A percentile compares a stretch with the other conserved stretches of the same genome.
Evolutionary conservation across 1,284 basidiomycete genomes (phyloP).

Genomic region (Calocybe gambosa): DNA sequence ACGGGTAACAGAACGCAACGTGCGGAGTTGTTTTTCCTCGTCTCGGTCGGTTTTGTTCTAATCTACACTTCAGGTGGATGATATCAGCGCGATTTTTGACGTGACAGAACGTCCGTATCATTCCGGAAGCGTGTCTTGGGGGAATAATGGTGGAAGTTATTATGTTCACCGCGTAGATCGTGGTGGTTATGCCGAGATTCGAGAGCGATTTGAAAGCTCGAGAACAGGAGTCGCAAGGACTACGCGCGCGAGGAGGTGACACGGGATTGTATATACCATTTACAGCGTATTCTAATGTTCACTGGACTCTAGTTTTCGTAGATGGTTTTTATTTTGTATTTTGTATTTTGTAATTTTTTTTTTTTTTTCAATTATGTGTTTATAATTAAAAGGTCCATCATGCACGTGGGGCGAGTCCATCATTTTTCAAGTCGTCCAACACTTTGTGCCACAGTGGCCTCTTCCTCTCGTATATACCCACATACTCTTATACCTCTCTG

Average conservation of each 20-base stretch:
- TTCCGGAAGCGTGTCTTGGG: slow-evolving; percentile 73
- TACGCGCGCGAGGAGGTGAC: slow-evolving; percentile 14
- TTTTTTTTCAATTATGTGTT: neutral
- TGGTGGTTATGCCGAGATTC: slow-evolving; percentile 55
- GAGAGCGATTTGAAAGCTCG: slow-evolving; percentile 43
- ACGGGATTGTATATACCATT: neutral
- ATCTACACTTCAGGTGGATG: slow-evolving; percentile 47
- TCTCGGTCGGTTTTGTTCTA: neutral
- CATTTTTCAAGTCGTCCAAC: slow-evolving; percentile 1
- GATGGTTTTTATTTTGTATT: neutral
- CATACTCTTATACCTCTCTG: slow-evolving; percentile 7
- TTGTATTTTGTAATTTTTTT: neutral
- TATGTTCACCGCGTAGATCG: slow-evolving; percentile 72
- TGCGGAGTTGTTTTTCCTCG: slow-evolving; percentile 19
- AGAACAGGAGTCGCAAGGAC: slow-evolving; percentile 19
- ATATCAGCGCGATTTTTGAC: slow-evolving; percentile 70
- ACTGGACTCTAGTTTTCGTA: neutral
- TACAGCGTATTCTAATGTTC: neutral
- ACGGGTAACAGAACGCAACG: slow-evolving; percentile 69
- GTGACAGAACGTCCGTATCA: slow-evolving; percentile 61
- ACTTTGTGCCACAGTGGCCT: slow-evolving; percentile 6
- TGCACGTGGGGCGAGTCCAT: slow-evolving; percentile 1
- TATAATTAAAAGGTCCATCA: neutral
- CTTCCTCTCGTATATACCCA: slow-evolving; percentile 8
- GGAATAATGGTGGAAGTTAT: slow-evolving; percentile 57